phyloP scores from a whole-genome alignment of 129 eudicot genomes.

The Saussurea involucrata region DNA sequence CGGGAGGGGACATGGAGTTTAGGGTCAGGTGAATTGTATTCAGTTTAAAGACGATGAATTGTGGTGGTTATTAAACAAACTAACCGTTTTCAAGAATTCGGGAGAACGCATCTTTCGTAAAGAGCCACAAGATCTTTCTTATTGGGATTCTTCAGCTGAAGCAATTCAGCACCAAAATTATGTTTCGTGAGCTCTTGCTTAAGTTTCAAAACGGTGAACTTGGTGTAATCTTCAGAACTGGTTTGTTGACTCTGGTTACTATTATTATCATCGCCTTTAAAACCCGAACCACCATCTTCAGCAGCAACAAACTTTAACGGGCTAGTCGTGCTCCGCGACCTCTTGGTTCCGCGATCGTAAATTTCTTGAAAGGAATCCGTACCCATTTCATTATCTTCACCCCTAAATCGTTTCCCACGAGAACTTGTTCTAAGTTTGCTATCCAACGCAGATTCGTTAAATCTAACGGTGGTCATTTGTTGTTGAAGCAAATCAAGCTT shows the following conservation, averaged over 20 bases:
- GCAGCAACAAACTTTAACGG: conserved; percentile 42
- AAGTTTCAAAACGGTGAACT: conserved; percentile 65
- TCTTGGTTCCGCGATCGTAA: conserved; percentile 56
- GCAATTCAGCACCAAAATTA: conserved; percentile 83
- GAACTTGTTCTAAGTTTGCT: conserved; percentile 75
- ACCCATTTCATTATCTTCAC: conserved; percentile 73
- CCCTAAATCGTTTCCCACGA: conserved; percentile 66
- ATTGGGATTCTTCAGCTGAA: conserved; percentile 61
- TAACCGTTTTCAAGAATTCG: conserved; percentile 37
- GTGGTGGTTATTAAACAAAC: neutral
- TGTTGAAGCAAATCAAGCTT: conserved; percentile 82
- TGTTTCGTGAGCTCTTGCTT: conserved; percentile 83
- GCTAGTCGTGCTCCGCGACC: conserved; percentile 62
- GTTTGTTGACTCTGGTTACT: conserved; percentile 46
- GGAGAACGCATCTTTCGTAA: conserved; percentile 71
- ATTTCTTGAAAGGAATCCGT: conserved; percentile 65
- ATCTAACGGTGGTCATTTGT: conserved; percentile 64
- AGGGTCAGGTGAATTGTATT: too few relatives aligned
- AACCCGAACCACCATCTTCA: conserved; percentile 85
- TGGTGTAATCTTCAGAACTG: conserved; percentile 65
- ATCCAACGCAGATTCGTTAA: conserved; percentile 74
- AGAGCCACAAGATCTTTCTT: conserved; percentile 85
- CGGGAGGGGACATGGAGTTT: too few relatives aligned
- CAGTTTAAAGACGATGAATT: neutral
- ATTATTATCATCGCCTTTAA: conserved; percentile 51